These are phyloP conservation scores for Ustilago lituana DNA, from an alignment of 1,284 basidiomycete genomes.

Conservation along the genomic window DNA sequence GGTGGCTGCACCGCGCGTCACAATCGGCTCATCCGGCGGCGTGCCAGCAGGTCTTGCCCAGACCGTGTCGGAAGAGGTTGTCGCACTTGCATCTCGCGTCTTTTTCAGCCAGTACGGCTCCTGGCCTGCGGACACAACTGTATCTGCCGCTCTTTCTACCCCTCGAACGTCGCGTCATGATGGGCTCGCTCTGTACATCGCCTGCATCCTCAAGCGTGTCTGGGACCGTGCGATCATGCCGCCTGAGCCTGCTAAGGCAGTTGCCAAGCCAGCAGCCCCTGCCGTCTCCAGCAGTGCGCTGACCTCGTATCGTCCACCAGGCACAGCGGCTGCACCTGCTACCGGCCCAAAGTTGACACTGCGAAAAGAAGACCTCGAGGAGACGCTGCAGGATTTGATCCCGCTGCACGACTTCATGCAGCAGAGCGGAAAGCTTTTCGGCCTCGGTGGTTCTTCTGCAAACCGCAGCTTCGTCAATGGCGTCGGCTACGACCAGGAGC, in stretches of 20 bases:
- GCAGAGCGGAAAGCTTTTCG: conserved; percentile 61
- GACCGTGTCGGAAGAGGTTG: conserved; percentile 57
- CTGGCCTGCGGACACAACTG: conserved; percentile 58
- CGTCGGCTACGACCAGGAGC: conserved; percentile 42
- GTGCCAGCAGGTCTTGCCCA: conserved; percentile 22
- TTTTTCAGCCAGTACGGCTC: conserved; percentile 61
- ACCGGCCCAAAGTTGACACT: conserved; percentile 23
- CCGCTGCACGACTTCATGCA: conserved; percentile 60
- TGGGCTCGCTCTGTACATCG: conserved; percentile 86
- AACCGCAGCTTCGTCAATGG: conserved; percentile 36
- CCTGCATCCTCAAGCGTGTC: conserved; percentile 82
- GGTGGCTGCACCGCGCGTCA: conserved; percentile 37
- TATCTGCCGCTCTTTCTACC: conserved; percentile 42
- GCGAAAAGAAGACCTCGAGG: conserved; percentile 48
- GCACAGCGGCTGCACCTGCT: conserved; percentile 2
- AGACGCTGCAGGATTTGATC: conserved; percentile 50
- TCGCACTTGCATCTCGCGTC: conserved; percentile 60
- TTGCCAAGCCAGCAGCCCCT: conserved; percentile 22
- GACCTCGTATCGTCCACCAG: conserved; percentile 27
- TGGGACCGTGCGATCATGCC: conserved; percentile 77
- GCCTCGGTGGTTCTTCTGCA: conserved; percentile 47
- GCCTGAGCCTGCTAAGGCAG: conserved; percentile 34
- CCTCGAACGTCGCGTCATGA: conserved; percentile 74
- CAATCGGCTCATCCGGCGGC: conserved; percentile 27
- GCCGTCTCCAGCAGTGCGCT: conserved; percentile 14